These are phyloP conservation scores for Diplotaxis tenuifolia DNA, from an alignment of 345 rosid genomes.

Conservation along the genomic window DNA sequence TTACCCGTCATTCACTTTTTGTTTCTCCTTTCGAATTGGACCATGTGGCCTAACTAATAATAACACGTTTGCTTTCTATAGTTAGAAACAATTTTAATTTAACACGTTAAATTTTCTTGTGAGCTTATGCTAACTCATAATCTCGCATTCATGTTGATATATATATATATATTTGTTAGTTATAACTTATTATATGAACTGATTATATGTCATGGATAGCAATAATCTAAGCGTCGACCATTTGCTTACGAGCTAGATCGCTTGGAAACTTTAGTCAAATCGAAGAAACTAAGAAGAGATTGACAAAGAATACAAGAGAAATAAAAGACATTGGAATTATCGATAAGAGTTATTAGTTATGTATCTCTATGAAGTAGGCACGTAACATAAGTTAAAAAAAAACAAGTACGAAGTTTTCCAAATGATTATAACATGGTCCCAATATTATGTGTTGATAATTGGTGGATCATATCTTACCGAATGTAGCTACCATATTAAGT, in stretches of 20 bases:
- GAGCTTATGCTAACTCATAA: neutral
- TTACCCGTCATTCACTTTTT: neutral
- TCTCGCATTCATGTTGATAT: neutral
- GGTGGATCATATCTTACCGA: conserved; percentile 12
- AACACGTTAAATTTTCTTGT: conserved; percentile 1
- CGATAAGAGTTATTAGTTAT: neutral
- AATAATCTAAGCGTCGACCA: neutral
- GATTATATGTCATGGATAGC: neutral
- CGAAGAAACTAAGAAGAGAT: neutral
- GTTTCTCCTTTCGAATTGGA: neutral
- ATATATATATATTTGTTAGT: neutral
- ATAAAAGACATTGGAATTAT: neutral
- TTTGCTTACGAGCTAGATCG: neutral
- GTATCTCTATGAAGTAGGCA: conserved; percentile 1
- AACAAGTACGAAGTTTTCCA: conserved; percentile 6
- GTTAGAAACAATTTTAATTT: neutral
- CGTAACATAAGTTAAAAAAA: neutral
- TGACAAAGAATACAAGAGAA: neutral
- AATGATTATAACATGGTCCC: conserved; percentile 20
- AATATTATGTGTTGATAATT: neutral
- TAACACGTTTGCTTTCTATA: neutral
- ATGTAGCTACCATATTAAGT: conserved; percentile 1
- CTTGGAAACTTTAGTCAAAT: neutral
- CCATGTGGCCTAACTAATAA: neutral
- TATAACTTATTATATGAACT: neutral